Evolutionary conservation across 805 yeast species (phyloP).

Genomic region (Starmera quercuum): DNA sequence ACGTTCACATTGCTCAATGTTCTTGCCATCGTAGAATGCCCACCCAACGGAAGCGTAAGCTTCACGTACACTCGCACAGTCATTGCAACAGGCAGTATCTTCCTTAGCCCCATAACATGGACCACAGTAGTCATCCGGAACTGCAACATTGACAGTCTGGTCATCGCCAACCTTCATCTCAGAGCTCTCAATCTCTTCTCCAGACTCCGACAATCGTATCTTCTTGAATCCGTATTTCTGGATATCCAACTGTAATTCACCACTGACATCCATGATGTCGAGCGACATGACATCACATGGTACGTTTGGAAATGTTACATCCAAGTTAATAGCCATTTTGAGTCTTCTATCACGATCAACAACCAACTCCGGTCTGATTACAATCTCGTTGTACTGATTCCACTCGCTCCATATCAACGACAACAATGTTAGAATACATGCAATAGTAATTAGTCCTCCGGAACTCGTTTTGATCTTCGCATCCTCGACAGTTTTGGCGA

Average conservation of each 20-base stretch:
- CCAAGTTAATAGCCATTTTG: slow-evolving; percentile 71
- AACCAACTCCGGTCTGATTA: slow-evolving; percentile 73
- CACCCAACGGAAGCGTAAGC: slow-evolving; percentile 77
- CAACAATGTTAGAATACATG: slow-evolving; percentile 54
- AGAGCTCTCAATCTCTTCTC: slow-evolving; percentile 36
- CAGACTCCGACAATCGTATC: slow-evolving; percentile 51
- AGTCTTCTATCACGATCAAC: slow-evolving; percentile 79
- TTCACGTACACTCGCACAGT: slow-evolving; percentile 70
- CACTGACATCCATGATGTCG: slow-evolving; percentile 85
- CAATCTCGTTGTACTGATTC: slow-evolving; percentile 59
- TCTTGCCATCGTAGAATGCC: slow-evolving; percentile 86
- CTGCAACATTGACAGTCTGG: slow-evolving; percentile 12
- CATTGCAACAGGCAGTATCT: slow-evolving; percentile 66
- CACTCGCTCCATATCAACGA: slow-evolving; percentile 69
- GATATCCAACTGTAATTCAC: slow-evolving; percentile 74
- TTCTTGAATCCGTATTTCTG: slow-evolving; percentile 64
- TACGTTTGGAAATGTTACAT: slow-evolving; percentile 72
- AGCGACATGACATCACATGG: slow-evolving; percentile 81
- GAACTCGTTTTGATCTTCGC: slow-evolving; percentile 81
- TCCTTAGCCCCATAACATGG: slow-evolving; percentile 81
- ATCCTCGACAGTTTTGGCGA: slow-evolving; percentile 90
- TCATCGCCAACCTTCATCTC: slow-evolving; percentile 35
- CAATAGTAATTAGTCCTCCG: slow-evolving; percentile 83
- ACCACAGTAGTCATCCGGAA: slow-evolving; percentile 60
- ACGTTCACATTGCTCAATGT: slow-evolving; percentile 82